These are phyloP conservation scores for Auricularia sp. DNA, from an alignment of 768 basidiomycete species.

Conservation along the genomic window DNA sequence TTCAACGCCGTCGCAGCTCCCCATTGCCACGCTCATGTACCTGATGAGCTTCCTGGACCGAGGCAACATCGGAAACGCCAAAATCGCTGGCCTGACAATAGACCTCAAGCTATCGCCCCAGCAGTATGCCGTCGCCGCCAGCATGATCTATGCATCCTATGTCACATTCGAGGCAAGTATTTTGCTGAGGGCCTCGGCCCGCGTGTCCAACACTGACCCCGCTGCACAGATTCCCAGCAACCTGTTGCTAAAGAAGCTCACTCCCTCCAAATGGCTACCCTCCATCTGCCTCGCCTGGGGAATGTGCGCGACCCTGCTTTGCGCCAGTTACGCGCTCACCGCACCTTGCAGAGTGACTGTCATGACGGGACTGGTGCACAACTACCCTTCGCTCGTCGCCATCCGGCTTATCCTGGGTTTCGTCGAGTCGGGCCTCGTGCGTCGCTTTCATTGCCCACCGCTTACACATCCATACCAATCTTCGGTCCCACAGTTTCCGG, in stretches of 20 bases:
- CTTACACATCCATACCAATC: neutral
- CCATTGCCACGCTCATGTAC: conserved; percentile 25
- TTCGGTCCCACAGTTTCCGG: neutral
- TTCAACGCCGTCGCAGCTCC: neutral
- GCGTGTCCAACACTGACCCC: too few relatives aligned
- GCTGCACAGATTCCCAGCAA: conserved; percentile 12
- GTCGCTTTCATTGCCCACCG: neutral
- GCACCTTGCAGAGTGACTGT: neutral
- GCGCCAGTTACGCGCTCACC: neutral
- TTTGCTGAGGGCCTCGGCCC: conserved; percentile 4
- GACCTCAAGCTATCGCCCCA: conserved; percentile 10
- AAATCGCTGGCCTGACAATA: conserved; percentile 30
- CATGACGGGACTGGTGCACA: neutral
- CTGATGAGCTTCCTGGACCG: conserved; percentile 41
- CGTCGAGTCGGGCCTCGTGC: neutral
- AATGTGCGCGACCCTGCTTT: conserved; percentile 1
- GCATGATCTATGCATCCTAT: conserved; percentile 23
- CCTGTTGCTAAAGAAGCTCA: conserved; percentile 13
- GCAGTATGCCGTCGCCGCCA: neutral
- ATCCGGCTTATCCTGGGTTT: neutral
- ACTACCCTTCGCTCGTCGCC: neutral
- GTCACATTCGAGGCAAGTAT: conserved; percentile 15
- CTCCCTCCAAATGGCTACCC: conserved; percentile 13
- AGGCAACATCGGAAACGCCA: conserved; percentile 43
- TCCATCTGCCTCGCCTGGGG: conserved; percentile 15